Evolutionary conservation across 2,329 filamentous ascomycete species (phyloP), one percentile per base, ranked within the genome.

Genomic region (Exophiala alcalophila): DNA sequence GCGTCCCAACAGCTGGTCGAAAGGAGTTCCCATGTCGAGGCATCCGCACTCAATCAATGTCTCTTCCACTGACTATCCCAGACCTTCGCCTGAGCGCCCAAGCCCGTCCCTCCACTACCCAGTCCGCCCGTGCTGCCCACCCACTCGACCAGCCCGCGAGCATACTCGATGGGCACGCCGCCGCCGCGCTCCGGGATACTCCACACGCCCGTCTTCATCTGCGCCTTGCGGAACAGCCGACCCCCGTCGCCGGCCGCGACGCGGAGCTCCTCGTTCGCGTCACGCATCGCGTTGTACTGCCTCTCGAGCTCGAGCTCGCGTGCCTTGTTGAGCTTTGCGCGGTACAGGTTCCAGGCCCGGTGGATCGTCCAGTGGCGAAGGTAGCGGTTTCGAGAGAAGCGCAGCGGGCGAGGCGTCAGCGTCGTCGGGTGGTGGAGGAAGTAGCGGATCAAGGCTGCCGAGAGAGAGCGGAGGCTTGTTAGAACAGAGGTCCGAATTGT

Each of bases 361-460:
- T 97, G 90, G 66, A 98, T 97, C 37, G 92, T 97, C 92, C 92
- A 98, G 74, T 98, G 92, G 32, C 92, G 86, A 53, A 98, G 81
- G 66, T 81, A 78, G 43, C 92, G 83, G 66, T 84, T 85, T 57
- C 91, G 88, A 27, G 81, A 88, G 77, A 97, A 90, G 58, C 88
- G 84, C 53, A 98, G 78, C 1, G 92, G 90, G 9, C 82, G 79
- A 0, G 82, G 83, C 5, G 47, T 52, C 4, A 57, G 51, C 5
- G 79, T 84, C 20, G 76, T 67, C 2, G 81, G 80, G 64, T 86
- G 83, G 58, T 76, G 68, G 56, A 86, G 77, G 65, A 82, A 78
- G 69, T 86, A 86, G 57, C 81, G 74, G 63, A 86, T 85, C 41
- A 79, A 61, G 24, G 75, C 78, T 81, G 57, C 2, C n/a, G 20